Conservation (phyloP, 768 basidiomycete species). For the Sarcodon aspratus region DNA sequence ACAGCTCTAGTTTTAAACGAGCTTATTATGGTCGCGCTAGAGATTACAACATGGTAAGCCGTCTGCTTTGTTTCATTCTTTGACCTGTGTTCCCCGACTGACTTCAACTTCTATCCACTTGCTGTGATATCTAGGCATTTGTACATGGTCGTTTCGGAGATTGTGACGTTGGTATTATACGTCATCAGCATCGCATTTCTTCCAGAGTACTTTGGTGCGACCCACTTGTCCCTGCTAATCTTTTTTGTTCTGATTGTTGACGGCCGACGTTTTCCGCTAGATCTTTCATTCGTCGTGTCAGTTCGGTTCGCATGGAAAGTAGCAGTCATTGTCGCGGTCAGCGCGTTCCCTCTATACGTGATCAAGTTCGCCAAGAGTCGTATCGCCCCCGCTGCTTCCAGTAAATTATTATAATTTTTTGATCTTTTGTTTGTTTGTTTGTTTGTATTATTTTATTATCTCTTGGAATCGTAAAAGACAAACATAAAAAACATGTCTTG, state of each 20-base stretch:
- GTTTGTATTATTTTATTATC: too few relatives aligned
- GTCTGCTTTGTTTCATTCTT: not conserved
- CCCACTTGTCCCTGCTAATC: not conserved
- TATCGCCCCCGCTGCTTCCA: slow-evolving; percentile 86
- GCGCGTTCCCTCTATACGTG: slow-evolving; percentile 83
- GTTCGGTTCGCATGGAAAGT: slow-evolving; percentile 89
- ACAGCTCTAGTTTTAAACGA: slow-evolving; percentile 94
- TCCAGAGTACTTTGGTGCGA: slow-evolving; percentile 93
- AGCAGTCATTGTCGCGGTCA: slow-evolving; percentile 88
- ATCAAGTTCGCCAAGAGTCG: slow-evolving; percentile 81
- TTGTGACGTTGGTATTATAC: slow-evolving; percentile 84
- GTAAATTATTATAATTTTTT: slow-evolving; percentile 62
- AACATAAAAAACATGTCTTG: too few relatives aligned
- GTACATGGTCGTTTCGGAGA: slow-evolving; percentile 89
- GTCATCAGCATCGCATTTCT: slow-evolving; percentile 86
- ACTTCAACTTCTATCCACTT: not conserved
- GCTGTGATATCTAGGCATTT: slow-evolving; percentile 50
- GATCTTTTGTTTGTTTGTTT: not conserved
- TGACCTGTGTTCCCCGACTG: too few relatives aligned
- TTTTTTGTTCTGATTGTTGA: slow-evolving; percentile 3
- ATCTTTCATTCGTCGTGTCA: slow-evolving; percentile 87
- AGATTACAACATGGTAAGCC: slow-evolving; percentile 90
- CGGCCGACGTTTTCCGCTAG: slow-evolving; percentile 25
- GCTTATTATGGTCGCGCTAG: slow-evolving; percentile 96
- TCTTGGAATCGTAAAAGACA: too few relatives aligned